Evolutionary conservation across 768 basidiomycete species (phyloP), one percentile per base, ranked within the genome.

Genomic region (Phanerodontia chrysosporium): DNA sequence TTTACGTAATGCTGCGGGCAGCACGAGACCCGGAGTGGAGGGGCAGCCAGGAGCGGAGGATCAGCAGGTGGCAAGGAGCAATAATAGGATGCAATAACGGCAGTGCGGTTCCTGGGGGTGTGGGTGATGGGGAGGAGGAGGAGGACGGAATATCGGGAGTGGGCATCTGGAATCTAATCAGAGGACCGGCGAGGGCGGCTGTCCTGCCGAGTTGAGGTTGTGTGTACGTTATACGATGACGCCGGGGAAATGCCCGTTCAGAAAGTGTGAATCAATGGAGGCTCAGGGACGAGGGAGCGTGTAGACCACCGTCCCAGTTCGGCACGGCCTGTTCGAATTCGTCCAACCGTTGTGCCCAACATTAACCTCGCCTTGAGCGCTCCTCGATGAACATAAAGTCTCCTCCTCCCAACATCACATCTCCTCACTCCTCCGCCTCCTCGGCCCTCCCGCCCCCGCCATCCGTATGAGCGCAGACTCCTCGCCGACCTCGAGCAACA

Each of bases 401-500:
- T 7, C 53, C 44, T 25, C 35, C 22, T 28, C 39, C 22, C 36
- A 16, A 36, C 39, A 32, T 27, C 25, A 44, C 53, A 27, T 24
- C 44, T 55, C 29, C 44, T 42, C 51, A 30, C 28, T 35, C 36
- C 51, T 53, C 44, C 2, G 36, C 39, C 53, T 35, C 28, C 6
- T 22, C 36, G 21, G 32, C 39, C 39, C 51, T 30, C 49, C 18
- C 36, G 10, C 39, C 16, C 16, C 51, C 27, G 6, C 18, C 39
- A 7, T 18, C 35, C 42, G 39, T 45, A 61, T 61, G 59, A 54
- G 54, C 27, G 45, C 68, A 18, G 66, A 66, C 48, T 46, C 45
- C n/a, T 16, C 46, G 22, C 9, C 44, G 2, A 52, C 4, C 44
- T n/a, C 45, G 2, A 57, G 16, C 55, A 42, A 62, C 24, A 48